phyloP scores from a whole-genome alignment of 345 rosid species.

The Draba incana region DNA sequence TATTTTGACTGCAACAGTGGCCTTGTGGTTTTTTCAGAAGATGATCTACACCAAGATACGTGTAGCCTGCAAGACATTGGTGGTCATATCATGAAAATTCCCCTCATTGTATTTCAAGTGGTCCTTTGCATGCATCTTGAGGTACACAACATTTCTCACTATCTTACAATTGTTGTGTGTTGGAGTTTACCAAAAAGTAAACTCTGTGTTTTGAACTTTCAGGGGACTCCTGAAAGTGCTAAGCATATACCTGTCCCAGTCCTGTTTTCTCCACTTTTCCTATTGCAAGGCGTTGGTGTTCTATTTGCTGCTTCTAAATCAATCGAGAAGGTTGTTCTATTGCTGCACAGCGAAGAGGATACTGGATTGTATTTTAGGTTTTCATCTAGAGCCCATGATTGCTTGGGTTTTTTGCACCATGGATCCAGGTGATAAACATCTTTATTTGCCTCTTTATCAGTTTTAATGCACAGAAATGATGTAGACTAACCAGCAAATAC shows the following conservation, averaged over 20 bases:
- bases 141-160: slow-evolving; percentile 52
- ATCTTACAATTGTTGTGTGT: slow-evolving; percentile 25
- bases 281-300: slow-evolving; percentile 85
- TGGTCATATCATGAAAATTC: slow-evolving; percentile 91
- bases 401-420: slow-evolving; percentile 88
- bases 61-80: slow-evolving; percentile 93
- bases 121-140: slow-evolving; percentile 91
- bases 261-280: slow-evolving; percentile 84
- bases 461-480: slow-evolving; percentile 2
- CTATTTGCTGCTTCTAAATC: slow-evolving; percentile 76
- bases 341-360: slow-evolving; percentile 69
- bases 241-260: slow-evolving; percentile 74
- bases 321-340: slow-evolving; percentile 72
- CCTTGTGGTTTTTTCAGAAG: slow-evolving; percentile 66
- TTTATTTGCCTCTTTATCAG: slow-evolving; percentile 47
- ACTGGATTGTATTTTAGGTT: slow-evolving; percentile 72
- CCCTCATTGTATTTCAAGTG: slow-evolving; percentile 80
- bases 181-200: slow-evolving; percentile 38
- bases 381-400: slow-evolving; percentile 76
- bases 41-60: slow-evolving; percentile 58
- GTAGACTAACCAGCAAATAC: slow-evolving; percentile 2
- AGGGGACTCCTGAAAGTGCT: slow-evolving; percentile 94
- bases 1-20: slow-evolving; percentile 96
- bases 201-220: slow-evolving; percentile 43
- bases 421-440: slow-evolving; percentile 93